Percentiles rank a stretch among this genome's conserved stretches.
phyloP scores from a whole-genome alignment of 129 eudicot genomes.

The Chrysanthemum lavandulifolium region DNA sequence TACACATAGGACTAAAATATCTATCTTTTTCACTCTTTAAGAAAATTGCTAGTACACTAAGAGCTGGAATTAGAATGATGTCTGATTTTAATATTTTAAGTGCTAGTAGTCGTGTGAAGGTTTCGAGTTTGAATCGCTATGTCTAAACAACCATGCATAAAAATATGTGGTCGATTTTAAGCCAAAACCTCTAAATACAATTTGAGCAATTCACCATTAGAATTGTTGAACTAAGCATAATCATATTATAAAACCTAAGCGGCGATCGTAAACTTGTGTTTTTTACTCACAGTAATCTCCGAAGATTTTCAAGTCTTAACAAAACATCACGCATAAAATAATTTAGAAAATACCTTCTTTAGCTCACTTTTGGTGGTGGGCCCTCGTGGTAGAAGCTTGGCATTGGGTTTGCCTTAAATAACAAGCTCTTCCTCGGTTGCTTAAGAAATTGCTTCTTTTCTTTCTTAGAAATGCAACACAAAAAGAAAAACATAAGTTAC shows the following conservation, averaged over 20 bases:
- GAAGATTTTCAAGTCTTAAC: neutral
- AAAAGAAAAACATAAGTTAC: neutral
- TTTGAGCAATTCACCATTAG: neutral
- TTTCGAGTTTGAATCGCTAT: too few species aligned
- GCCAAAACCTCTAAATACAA: too few species aligned
- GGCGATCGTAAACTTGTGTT: neutral
- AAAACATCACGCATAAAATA: neutral
- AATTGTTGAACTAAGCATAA: neutral
- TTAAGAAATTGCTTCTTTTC: conserved; percentile 79
- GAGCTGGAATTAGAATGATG: too few species aligned
- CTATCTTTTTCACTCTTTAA: too few species aligned
- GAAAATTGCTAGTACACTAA: too few species aligned
- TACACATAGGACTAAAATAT: too few species aligned
- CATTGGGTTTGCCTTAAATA: conserved; percentile 90
- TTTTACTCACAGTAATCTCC: neutral
- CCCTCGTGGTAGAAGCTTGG: conserved; percentile 96
- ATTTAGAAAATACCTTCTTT: conserved; percentile 56
- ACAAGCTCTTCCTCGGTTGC: conserved; percentile 71
- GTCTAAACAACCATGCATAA: too few species aligned
- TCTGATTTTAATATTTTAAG: too few species aligned
- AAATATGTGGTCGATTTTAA: too few species aligned
- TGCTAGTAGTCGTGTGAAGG: too few species aligned
- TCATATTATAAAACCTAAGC: neutral
- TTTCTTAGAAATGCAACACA: conserved; percentile 43
- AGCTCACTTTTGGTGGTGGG: conserved; percentile 83